phyloP scores from a whole-genome alignment of 164 flowering plant genomes.

The Vitis amurensis region DNA sequence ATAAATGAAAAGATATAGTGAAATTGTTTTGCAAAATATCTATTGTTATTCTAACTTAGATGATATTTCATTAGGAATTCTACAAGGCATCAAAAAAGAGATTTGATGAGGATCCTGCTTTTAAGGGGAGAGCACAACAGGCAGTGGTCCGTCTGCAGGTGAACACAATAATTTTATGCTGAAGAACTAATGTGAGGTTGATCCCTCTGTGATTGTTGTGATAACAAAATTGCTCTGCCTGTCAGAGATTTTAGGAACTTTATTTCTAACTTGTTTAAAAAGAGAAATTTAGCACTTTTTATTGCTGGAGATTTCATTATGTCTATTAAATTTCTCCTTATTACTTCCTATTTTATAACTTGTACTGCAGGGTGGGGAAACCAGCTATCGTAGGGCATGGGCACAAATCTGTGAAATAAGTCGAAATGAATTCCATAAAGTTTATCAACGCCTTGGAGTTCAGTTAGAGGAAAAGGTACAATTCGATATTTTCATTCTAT shows the following conservation, averaged over 20 bases:
- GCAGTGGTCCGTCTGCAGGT: conserved; percentile 97
- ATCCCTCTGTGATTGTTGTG: not conserved
- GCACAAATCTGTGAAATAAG: conserved; percentile 88
- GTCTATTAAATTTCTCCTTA: conserved; percentile 1
- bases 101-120: conserved; percentile 79
- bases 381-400: conserved; percentile 80
- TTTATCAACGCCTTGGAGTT: conserved; percentile 82
- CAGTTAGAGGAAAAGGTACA: conserved; percentile 88
- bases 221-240: no score
- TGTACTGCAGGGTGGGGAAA: conserved; percentile 67
- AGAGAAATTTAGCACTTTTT: not conserved
- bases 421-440: conserved; percentile 71
- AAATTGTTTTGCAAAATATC: not conserved
- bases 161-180: not conserved
- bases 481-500: not conserved
- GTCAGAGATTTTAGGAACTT: not conserved
- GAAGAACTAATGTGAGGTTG: not conserved
- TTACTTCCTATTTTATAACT: conserved; percentile 4
- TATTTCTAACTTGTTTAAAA: not conserved
- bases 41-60: not conserved
- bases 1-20: not conserved
- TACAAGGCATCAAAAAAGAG: conserved; percentile 81
- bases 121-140: conserved; percentile 84
- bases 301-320: not conserved
- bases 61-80: conserved; percentile 53